Base-by-base conservation (phyloP, 805 yeast species). In the Diddensiella transvaalensis region DNA sequence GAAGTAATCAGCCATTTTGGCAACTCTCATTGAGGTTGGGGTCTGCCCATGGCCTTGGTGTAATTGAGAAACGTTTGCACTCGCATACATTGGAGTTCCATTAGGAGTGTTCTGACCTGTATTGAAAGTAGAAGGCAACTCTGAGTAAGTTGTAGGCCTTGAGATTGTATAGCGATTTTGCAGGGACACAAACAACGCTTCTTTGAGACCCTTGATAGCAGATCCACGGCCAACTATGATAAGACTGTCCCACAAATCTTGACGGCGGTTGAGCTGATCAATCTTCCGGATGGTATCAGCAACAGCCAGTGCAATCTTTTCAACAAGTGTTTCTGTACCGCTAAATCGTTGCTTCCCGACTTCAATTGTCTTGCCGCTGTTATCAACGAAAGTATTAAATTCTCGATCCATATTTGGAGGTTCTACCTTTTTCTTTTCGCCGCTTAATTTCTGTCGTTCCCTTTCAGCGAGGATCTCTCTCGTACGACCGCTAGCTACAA, bases 321-420 rank as follows among this genome's bases (percentile, higher is more conserved):
- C 71, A 29, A 91, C 74, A 46, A 91, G 73, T 19, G 68, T 72
- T 40, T 76, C 80, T 32, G 85, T 71, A 1, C 97, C 98, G 62
- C 78, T 83, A 66, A 91, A 91, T 58, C 98, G 75, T 69, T 89
- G 96, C 51, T 82, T 85, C 2, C 98, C 98, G n/a, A 91, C 80
- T 4, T 71, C 70, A n/a, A 85, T 62, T 47, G 69, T 69, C 42
- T 75, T 70, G 3, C 87, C 85, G 3, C 66, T 60, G 6, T 75
- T 65, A 65, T 86, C 95, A 24, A 71, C 62, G 61, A 90, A 91
- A 4, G 73, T 63, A 64, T 89, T 90, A n/a, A 70, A 75, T 58
- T 85, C 91, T 50, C 83, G 64, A 60, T 87, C 91, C 33, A 77
- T 72, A 67, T 91, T 90, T 44, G 68, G 53, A 22, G 54, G 53